Evolutionary conservation across 495 filamentous ascomycete species (phyloP).

Genomic region (Terfezia claveryi): DNA sequence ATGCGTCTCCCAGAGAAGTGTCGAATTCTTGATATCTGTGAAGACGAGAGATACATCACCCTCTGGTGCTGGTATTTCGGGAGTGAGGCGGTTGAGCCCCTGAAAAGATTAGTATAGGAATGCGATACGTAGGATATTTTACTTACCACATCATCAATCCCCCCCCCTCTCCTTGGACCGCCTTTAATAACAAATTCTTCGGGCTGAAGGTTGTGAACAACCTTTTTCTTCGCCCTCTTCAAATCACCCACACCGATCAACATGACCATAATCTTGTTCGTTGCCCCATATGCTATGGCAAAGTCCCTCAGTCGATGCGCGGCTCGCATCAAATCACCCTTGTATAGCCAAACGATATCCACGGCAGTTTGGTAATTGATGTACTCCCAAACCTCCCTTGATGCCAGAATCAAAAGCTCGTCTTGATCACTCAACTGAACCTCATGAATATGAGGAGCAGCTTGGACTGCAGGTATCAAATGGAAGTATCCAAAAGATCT

Average conservation of each 20-base stretch:
- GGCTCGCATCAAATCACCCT: conserved; percentile 72
- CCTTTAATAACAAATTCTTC: conserved; percentile 26
- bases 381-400: conserved; percentile 85
- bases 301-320: conserved; percentile 87
- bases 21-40: conserved; percentile 98
- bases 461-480: conserved; percentile 78
- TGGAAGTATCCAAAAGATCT: conserved; percentile 87
- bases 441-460: conserved; percentile 64
- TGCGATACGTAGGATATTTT: neutral
- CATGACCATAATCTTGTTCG: conserved; percentile 95
- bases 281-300: conserved; percentile 83
- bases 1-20: conserved; percentile 86
- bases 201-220: conserved; percentile 11
- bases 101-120: conserved; percentile 2
- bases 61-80: conserved; percentile 69
- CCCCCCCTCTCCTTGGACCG: conserved; percentile 40
- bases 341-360: conserved; percentile 56
- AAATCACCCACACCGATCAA: conserved; percentile 79
- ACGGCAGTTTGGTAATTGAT: conserved; percentile 69
- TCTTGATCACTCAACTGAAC: conserved; percentile 68
- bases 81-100: conserved; percentile 51
- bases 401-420: conserved; percentile 80
- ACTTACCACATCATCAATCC: conserved; percentile 46
- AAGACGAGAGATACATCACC: conserved; percentile 87
- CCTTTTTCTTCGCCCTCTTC: conserved; percentile 51